phyloP scores from a whole-genome alignment of 1,284 basidiomycete genomes.

The Fomitopsis betulina region DNA sequence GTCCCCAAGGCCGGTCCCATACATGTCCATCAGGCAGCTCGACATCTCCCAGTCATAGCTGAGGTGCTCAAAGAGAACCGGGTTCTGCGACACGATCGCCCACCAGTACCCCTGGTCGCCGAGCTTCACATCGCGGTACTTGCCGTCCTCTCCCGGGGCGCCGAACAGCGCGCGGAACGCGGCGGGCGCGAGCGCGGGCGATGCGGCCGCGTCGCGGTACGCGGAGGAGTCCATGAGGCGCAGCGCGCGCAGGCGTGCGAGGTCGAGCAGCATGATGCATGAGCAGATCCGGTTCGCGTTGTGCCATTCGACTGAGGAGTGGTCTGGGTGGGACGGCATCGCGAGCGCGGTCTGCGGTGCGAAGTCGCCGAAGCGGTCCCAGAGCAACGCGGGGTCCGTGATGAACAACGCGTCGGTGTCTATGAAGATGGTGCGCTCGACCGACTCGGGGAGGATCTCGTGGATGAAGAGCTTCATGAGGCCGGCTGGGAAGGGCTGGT shows the following conservation, averaged over 20 bases:
- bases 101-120: slow-evolving; percentile 51
- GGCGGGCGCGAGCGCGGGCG: slow-evolving; percentile 33
- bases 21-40: slow-evolving; percentile 43
- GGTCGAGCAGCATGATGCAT: slow-evolving; percentile 46
- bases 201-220: slow-evolving; percentile 29
- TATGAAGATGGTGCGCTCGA: slow-evolving; percentile 41
- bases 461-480: slow-evolving; percentile 46
- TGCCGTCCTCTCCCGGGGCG: slow-evolving; percentile 31
- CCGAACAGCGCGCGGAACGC: slow-evolving; percentile 43
- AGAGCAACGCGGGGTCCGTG: slow-evolving; percentile 39
- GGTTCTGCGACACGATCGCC: slow-evolving; percentile 40
- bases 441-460: slow-evolving; percentile 34
- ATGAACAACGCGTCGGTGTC: slow-evolving; percentile 49
- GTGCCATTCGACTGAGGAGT: slow-evolving; percentile 35
- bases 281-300: slow-evolving; percentile 45
- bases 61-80: slow-evolving; percentile 37
- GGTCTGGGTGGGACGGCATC: slow-evolving; percentile 42
- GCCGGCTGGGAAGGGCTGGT: slow-evolving; percentile 27
- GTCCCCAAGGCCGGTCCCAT: slow-evolving; percentile 36
- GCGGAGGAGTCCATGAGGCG: slow-evolving; percentile 43
- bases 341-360: slow-evolving; percentile 33
- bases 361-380: slow-evolving; percentile 35
- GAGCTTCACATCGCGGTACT: slow-evolving; percentile 39
- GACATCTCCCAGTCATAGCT: slow-evolving; percentile 44
- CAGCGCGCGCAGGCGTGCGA: slow-evolving; percentile 36